phyloP scores from a whole-genome alignment of 2,329 filamentous ascomycete genomes.

The Cladosporium sp. region DNA sequence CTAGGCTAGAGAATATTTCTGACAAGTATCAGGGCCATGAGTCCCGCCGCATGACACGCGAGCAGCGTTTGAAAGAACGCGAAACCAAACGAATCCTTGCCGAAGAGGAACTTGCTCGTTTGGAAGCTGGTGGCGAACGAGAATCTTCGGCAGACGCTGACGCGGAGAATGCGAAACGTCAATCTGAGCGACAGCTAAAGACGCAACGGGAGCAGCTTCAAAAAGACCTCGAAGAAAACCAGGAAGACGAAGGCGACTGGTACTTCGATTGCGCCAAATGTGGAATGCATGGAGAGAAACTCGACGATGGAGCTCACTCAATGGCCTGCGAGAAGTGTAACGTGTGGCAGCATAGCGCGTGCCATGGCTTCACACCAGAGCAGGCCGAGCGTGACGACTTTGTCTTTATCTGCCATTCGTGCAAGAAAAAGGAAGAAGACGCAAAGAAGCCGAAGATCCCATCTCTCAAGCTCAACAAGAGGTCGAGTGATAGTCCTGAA shows the following conservation, averaged over 20 bases:
- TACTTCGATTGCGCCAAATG: constrained; percentile 89
- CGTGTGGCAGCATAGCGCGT: constrained; percentile 96
- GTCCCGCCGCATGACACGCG: constrained; percentile 76
- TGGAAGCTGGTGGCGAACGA: constrained; percentile 59
- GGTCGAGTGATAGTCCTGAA: constrained; percentile 28
- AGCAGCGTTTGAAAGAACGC: constrained; percentile 81
- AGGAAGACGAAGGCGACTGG: constrained; percentile 77
- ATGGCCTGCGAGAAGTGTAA: constrained; percentile 92
- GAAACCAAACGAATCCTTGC: constrained; percentile 80
- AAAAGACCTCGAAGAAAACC: constrained; percentile 71
- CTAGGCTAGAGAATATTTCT: constrained; percentile 22
- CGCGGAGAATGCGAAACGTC: constrained; percentile 49
- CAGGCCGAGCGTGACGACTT: constrained; percentile 86
- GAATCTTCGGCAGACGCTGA: constrained; percentile 42
- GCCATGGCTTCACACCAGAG: constrained; percentile 73
- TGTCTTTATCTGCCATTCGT: constrained; percentile 79
- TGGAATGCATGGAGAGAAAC: constrained; percentile 81
- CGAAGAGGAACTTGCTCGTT: constrained; percentile 76
- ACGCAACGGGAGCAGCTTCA: constrained; percentile 78
- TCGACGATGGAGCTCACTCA: constrained; percentile 90
- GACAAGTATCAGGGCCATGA: constrained; percentile 64
- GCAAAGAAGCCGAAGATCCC: constrained; percentile 63
- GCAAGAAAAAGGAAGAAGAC: constrained; percentile 67
- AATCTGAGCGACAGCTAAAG: constrained; percentile 79
- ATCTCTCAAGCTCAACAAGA: constrained; percentile 56